Evolutionary conservation across 768 basidiomycete species (phyloP).

Genomic region (Amanita muscaria): DNA sequence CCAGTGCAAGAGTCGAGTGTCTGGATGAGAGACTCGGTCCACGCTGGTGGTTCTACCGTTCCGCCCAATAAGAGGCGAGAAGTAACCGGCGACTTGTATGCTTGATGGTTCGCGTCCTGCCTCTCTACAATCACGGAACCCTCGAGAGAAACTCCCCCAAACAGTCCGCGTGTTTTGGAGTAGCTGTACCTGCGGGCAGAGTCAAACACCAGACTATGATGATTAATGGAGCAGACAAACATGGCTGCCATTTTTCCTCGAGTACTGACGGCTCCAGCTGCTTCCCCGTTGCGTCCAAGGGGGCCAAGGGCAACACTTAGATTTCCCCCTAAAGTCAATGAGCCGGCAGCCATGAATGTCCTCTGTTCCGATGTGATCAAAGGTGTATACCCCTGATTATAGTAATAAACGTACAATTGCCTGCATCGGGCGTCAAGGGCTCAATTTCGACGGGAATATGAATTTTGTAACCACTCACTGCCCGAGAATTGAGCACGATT

Average conservation of each 20-base stretch:
- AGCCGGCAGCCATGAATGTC: conserved; percentile 93
- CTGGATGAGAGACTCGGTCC: conserved; percentile 68
- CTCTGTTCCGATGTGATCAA: conserved; percentile 29
- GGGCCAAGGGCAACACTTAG: conserved; percentile 87
- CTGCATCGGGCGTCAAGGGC: conserved; percentile 21
- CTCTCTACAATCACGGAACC: conserved; percentile 91
- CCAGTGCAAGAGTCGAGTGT: conserved; percentile 69
- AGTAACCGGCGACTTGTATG: conserved; percentile 68
- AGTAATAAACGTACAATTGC: conserved; percentile 55
- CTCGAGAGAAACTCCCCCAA: conserved; percentile 84
- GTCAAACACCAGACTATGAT: conserved; percentile 4
- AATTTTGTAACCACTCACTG: conserved; percentile 43
- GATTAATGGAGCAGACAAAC: conserved; percentile 29
- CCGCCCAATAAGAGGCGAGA: conserved; percentile 79
- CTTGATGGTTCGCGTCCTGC: conserved; percentile 83
- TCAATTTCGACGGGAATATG: not conserved
- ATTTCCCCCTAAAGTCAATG: conserved; percentile 84
- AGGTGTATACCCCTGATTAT: too few relatives aligned
- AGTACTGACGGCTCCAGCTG: conserved; percentile 70
- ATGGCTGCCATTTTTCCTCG: conserved; percentile 89
- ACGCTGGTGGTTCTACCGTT: conserved; percentile 59
- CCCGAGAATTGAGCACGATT: conserved; percentile 76
- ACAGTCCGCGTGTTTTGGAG: conserved; percentile 87
- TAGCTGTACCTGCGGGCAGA: conserved; percentile 64
- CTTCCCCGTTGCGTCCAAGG: conserved; percentile 92